These are phyloP conservation scores for Moesziomyces parantarcticus DNA, from an alignment of 1,284 basidiomycete genomes.

Conservation along the genomic window DNA sequence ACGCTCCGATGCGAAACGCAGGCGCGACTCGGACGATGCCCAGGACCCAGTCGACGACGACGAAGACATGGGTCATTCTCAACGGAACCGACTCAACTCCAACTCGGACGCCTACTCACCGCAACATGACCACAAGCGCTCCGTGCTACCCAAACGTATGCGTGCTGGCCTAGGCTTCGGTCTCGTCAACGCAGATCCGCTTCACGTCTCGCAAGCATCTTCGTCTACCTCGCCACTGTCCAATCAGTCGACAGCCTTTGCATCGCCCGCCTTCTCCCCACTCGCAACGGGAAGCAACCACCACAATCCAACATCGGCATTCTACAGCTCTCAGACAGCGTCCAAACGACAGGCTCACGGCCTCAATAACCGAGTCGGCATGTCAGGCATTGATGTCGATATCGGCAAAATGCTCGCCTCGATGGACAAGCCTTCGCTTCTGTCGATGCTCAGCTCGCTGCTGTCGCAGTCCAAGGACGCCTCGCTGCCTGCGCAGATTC, in stretches of 20 bases:
- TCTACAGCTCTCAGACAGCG: conserved; percentile 14
- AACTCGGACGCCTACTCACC: conserved; percentile 21
- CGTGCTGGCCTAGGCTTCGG: conserved; percentile 51
- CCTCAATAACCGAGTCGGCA: conserved; percentile 22
- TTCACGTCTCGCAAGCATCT: conserved; percentile 8
- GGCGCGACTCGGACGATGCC: conserved; percentile 37
- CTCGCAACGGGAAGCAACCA: conserved; percentile 1
- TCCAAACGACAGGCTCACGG: conserved; percentile 35
- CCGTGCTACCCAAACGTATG: conserved; percentile 49
- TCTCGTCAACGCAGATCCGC: conserved; percentile 25
- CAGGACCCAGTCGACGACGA: conserved; percentile 43
- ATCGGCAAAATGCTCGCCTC: conserved; percentile 60
- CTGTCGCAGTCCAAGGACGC: conserved; percentile 48
- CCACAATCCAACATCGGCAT: neutral
- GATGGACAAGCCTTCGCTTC: conserved; percentile 60
- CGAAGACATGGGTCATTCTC: conserved; percentile 44
- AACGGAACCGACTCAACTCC: conserved; percentile 12
- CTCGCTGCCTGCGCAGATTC: conserved; percentile 50
- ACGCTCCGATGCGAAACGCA: conserved; percentile 45
- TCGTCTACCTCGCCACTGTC: conserved; percentile 8
- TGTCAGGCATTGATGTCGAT: conserved; percentile 51
- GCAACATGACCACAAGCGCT: conserved; percentile 22
- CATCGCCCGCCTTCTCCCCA: conserved; percentile 6
- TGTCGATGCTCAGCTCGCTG: conserved; percentile 55
- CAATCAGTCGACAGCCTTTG: neutral